Percentiles rank a stretch among this genome's conserved stretches.
Conservation (phyloP, 192 early-diverging fungal genomes). For the Coemansia sp. region DNA sequence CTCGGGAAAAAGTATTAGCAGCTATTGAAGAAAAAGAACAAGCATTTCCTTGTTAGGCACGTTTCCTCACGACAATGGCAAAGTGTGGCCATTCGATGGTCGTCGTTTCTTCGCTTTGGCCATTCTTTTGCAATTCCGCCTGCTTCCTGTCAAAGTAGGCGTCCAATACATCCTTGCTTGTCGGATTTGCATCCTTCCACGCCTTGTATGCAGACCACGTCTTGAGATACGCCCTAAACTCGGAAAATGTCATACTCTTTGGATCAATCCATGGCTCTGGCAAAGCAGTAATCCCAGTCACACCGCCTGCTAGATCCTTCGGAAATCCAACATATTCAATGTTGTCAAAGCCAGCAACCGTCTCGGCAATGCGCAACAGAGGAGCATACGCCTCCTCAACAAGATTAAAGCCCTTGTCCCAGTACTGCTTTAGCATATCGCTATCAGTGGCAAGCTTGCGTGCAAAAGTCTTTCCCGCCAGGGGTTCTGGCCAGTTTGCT, state of each 20-base stretch:
- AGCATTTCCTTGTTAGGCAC: background rate
- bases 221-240: slow-evolving; percentile 22
- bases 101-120: background rate
- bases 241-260: slow-evolving; percentile 11
- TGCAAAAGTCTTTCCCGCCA: slow-evolving; percentile 12
- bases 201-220: slow-evolving; percentile 44
- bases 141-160: slow-evolving; percentile 21
- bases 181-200: slow-evolving; percentile 21
- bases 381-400: slow-evolving; percentile 17
- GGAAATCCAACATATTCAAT: slow-evolving; percentile 19
- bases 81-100: slow-evolving; percentile 32
- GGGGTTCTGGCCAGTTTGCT: slow-evolving; percentile 20
- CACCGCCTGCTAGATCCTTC: background rate
- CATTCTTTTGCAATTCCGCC: background rate
- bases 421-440: slow-evolving; percentile 12
- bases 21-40: background rate
- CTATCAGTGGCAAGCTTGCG: slow-evolving; percentile 19
- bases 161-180: slow-evolving; percentile 12
- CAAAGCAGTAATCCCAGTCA: background rate
- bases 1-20: too few relatives aligned
- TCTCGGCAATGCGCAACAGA: background rate
- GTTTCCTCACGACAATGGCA: slow-evolving; percentile 32
- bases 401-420: slow-evolving; percentile 23
- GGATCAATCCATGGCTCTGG: slow-evolving; percentile 25
- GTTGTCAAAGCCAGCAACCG: slow-evolving; percentile 6